These are phyloP conservation scores for Talaromyces thailandensis DNA, from an alignment of 495 filamentous ascomycete genomes.

Conservation along the genomic window DNA sequence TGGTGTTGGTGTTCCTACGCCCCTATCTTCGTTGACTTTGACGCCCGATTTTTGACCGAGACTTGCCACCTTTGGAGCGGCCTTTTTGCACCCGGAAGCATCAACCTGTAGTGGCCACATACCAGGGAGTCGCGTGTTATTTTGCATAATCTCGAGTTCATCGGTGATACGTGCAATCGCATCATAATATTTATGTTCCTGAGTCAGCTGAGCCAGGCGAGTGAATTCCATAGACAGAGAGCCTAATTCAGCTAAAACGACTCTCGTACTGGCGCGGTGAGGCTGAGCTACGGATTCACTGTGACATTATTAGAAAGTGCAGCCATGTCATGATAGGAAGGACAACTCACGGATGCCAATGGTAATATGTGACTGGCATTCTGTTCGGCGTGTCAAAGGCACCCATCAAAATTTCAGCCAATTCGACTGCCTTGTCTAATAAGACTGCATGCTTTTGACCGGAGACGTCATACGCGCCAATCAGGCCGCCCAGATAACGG, in stretches of 20 bases:
- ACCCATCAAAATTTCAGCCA: constrained; percentile 82
- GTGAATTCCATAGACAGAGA: constrained; percentile 94
- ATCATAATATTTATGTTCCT: constrained; percentile 85
- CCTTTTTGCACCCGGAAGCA: constrained; percentile 55
- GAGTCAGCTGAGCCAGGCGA: constrained; percentile 82
- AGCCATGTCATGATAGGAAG: not conserved
- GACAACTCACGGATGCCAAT: constrained; percentile 62
- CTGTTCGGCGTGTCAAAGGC: constrained; percentile 95
- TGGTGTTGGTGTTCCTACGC: constrained; percentile 6
- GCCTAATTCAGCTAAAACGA: constrained; percentile 77
- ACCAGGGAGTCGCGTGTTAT: constrained; percentile 64
- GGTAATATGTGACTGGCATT: constrained; percentile 84
- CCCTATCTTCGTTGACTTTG: constrained; percentile 5
- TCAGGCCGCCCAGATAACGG: constrained; percentile 72
- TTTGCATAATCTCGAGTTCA: constrained; percentile 72
- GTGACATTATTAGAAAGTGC: constrained; percentile 8
- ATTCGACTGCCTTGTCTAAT: constrained; percentile 78
- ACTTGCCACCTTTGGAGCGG: not conserved
- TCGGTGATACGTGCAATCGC: constrained; percentile 88
- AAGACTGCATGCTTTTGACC: constrained; percentile 59
- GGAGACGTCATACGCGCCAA: constrained; percentile 76
- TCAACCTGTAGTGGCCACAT: constrained; percentile 80
- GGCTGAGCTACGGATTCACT: constrained; percentile 51
- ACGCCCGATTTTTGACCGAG: constrained; percentile 2
- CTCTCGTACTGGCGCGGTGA: constrained; percentile 53